Percentiles rank a stretch among this genome's conserved stretches.
phyloP scores from a whole-genome alignment of 495 filamentous ascomycete genomes.

The Evernia prunastri region DNA sequence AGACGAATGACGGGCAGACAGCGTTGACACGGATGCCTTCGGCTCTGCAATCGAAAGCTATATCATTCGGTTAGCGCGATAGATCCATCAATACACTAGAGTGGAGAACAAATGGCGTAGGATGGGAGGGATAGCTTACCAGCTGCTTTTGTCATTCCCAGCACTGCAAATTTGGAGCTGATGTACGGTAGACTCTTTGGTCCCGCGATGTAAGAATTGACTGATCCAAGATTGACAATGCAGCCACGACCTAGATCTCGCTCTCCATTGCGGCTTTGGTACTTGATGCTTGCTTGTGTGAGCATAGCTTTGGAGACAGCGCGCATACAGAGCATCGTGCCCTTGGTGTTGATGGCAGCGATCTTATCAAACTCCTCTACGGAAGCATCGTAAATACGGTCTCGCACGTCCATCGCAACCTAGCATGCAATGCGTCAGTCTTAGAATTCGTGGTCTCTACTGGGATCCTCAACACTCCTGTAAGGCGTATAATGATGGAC shows the following conservation, averaged over 20 bases:
- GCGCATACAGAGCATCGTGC: constrained; percentile 12
- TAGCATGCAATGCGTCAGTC: not conserved
- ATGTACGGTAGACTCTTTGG: constrained; percentile 33
- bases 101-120: not conserved
- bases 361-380: constrained; percentile 14
- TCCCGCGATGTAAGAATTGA: constrained; percentile 32
- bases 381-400: constrained; percentile 2
- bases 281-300: not conserved
- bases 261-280: constrained; percentile 15
- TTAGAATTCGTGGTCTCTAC: not conserved
- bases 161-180: constrained; percentile 40
- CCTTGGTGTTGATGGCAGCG: constrained; percentile 4
- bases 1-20: constrained; percentile 18
- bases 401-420: not conserved
- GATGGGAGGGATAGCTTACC: constrained; percentile 24
- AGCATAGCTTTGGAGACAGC: constrained; percentile 11
- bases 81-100: not conserved
- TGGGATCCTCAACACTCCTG: not conserved
- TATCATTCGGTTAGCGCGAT: constrained; percentile 1
- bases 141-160: constrained; percentile 37
- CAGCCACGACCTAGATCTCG: constrained; percentile 31
- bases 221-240: constrained; percentile 41
- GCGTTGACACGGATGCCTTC: constrained; percentile 16
- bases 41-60: constrained; percentile 9
- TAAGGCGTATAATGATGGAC: not conserved